These are phyloP conservation scores for Lachancea meyersii DNA, from an alignment of 805 yeast genomes.

Conservation along the genomic window DNA sequence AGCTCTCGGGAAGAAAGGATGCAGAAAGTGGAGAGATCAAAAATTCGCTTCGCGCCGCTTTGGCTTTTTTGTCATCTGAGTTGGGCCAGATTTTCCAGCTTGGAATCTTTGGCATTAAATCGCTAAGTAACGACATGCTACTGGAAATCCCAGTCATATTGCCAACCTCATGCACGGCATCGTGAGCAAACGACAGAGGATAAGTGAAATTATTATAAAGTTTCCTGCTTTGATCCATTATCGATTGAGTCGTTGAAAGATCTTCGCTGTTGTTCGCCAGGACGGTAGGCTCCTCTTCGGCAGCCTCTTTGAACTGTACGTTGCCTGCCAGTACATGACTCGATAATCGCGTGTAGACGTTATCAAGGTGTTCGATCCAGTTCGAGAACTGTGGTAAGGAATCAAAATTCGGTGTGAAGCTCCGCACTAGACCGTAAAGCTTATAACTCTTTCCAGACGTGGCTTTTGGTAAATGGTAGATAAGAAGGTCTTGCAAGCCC, in stretches of 20 bases:
- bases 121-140: slow-evolving; percentile 26
- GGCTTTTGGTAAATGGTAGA: slow-evolving; percentile 27
- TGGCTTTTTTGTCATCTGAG: background rate
- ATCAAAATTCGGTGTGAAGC: slow-evolving; percentile 22
- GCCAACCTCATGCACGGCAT: slow-evolving; percentile 33
- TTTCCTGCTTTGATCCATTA: slow-evolving; percentile 11
- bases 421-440: slow-evolving; percentile 26
- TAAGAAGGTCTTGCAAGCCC: slow-evolving; percentile 27
- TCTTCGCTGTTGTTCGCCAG: background rate
- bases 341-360: slow-evolving; percentile 24
- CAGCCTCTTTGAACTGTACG: slow-evolving; percentile 23
- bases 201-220: slow-evolving; percentile 27
- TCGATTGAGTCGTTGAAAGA: background rate
- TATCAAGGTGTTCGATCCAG: slow-evolving; percentile 30
- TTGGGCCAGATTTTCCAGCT: slow-evolving; percentile 3
- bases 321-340: slow-evolving; percentile 28
- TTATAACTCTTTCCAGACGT: slow-evolving; percentile 14
- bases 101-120: slow-evolving; percentile 26
- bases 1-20: slow-evolving; percentile 20
- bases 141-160: slow-evolving; percentile 29
- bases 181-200: slow-evolving; percentile 31
- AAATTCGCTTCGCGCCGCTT: slow-evolving; percentile 22
- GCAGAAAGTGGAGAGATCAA: slow-evolving; percentile 28
- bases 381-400: slow-evolving; percentile 26
- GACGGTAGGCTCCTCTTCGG: slow-evolving; percentile 7